Base-by-base conservation (phyloP, 208 protist genomes). In the Trypanosomatidae sp. region DNA sequence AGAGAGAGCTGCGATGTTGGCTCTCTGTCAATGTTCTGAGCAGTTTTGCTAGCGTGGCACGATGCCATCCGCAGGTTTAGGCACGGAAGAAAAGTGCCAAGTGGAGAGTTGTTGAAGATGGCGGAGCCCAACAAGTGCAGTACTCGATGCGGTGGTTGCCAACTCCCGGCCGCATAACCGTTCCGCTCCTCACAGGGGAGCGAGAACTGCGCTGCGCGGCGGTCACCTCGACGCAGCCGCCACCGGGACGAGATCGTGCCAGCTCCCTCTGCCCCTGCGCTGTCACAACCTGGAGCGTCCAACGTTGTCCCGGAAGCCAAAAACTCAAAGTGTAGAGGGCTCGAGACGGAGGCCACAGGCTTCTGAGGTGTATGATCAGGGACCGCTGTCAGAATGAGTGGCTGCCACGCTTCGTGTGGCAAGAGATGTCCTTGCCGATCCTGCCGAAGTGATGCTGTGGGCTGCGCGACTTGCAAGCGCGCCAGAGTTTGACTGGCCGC, bases 71-170 rank as follows among this genome's bases (percentile, higher is more conserved):
- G 71, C 64, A 84, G 72, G 43, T 71, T 59, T 2, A 85, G 65
- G 43, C 13, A 39, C 8, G 77, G 44, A 30, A 87, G 70, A 41
- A 85, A 79, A 25, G 72, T 69, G 58, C 50, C 7, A 5, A 85
- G 68, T 8, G 77, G 75, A 17, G 80, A 70, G 62, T 85, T 77
- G 66, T 80, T 83, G 47, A 83, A 65, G 43, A 70, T 62, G 60
- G 75, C 62, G 10, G 71, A 52, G 43, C 80, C 80, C 3, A 85
- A 71, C 30, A 76, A 58, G 22, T 67, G 77, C 59, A 88, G 79
- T 36, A 67, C 47, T 7, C 78, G 64, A 1, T 83, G 75, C 3
- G 74, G 80, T 47, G 78, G 76, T 19, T 71, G 66, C 30, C 62
- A 36, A 41, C 15, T 22, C 19, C 5, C 66, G 66, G 19, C 28